Evolutionary conservation across 2,329 filamentous ascomycete genomes (phyloP).

Genomic region (Venturia pyrina): DNA sequence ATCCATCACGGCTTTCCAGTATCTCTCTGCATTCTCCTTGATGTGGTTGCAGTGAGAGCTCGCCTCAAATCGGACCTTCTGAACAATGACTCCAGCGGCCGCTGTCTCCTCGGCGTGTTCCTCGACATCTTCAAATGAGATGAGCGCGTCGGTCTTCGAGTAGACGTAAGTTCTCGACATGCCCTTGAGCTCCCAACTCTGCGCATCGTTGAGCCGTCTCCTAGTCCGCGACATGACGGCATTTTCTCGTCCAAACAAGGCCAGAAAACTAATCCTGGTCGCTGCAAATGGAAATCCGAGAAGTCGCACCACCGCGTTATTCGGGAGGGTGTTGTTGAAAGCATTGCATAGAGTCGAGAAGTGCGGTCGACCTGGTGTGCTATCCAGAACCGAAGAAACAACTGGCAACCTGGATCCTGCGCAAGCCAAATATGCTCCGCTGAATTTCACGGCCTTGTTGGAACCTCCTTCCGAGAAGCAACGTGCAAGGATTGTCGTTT

Average conservation of each 20-base stretch:
- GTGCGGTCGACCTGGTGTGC: constrained; percentile 17
- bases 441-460: constrained; percentile 18
- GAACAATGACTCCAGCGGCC: constrained; percentile 39
- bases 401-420: constrained; percentile 12
- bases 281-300: constrained; percentile 13
- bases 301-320: constrained; percentile 13
- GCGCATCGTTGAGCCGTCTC: background rate
- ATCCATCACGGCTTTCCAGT: constrained; percentile 38
- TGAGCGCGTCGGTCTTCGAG: constrained; percentile 48
- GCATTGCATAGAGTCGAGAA: constrained; percentile 14
- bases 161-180: constrained; percentile 49
- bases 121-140: constrained; percentile 46
- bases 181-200: constrained; percentile 12
- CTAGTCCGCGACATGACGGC: background rate
- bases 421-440: constrained; percentile 12
- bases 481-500: constrained; percentile 19
- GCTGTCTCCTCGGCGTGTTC: constrained; percentile 40
- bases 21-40: constrained; percentile 44
- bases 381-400: constrained; percentile 20
- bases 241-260: constrained; percentile 3
- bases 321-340: constrained; percentile 15
- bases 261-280: background rate
- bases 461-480: constrained; percentile 26
- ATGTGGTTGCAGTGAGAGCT: constrained; percentile 55
- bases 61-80: constrained; percentile 45